phyloP scores from a whole-genome alignment of 2,329 filamentous ascomycete species.

The Esteya vermicola region DNA sequence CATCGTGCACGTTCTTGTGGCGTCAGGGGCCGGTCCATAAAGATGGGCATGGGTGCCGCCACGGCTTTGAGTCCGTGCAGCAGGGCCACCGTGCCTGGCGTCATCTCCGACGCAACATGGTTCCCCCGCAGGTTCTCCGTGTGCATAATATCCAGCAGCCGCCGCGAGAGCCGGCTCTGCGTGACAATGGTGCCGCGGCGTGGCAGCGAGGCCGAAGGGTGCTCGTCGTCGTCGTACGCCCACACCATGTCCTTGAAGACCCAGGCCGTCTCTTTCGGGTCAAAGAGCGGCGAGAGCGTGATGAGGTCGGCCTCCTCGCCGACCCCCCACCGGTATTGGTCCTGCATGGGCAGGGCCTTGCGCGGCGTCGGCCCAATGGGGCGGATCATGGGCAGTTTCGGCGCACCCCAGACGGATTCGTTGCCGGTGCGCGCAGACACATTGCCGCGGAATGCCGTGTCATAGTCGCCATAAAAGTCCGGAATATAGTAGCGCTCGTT shows the following conservation, averaged over 20 bases:
- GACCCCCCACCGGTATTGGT: constrained; percentile 17
- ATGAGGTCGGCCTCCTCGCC: constrained; percentile 19
- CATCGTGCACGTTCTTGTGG: constrained; percentile 37
- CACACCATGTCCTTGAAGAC: constrained; percentile 54
- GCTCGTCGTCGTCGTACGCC: constrained; percentile 42
- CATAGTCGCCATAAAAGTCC: constrained; percentile 50
- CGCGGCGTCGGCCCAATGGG: constrained; percentile 38
- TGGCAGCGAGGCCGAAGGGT: constrained; percentile 42
- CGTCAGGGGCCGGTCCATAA: constrained; percentile 61
- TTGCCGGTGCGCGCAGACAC: constrained; percentile 40
- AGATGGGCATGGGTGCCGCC: constrained; percentile 65
- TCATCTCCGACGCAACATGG: constrained; percentile 72
- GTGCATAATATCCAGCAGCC: constrained; percentile 63
- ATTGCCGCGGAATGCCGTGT: constrained; percentile 49
- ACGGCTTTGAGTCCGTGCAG: constrained; percentile 69
- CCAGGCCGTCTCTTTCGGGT: constrained; percentile 60
- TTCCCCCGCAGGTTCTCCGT: constrained; percentile 59
- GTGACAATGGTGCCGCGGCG: constrained; percentile 68
- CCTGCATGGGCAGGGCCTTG: constrained; percentile 10
- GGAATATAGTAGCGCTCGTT: constrained; percentile 62
- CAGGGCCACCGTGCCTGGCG: constrained; percentile 55
- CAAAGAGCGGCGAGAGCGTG: constrained; percentile 66
- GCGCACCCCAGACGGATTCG: constrained; percentile 52
- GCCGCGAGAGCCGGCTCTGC: constrained; percentile 58
- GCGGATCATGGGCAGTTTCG: constrained; percentile 41